A percentile compares a stretch with the other conserved stretches of the same genome.
phyloP scores from a whole-genome alignment of 306 rosid genomes.

The Sesbania bispinosa region DNA sequence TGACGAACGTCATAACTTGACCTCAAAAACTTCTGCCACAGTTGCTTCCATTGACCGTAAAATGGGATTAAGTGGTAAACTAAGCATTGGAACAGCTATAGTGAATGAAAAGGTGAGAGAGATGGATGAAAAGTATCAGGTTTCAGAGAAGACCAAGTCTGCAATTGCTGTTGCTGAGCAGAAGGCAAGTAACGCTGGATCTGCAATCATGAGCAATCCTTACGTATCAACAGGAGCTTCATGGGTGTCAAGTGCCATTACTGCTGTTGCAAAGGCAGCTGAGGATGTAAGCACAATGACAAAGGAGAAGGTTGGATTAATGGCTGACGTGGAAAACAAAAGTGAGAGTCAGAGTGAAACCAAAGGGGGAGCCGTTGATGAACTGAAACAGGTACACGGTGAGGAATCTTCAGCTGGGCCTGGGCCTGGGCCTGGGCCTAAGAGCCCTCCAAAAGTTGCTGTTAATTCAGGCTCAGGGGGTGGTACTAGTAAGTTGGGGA shows the following conservation, averaged over 20 bases:
- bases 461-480: constrained; percentile 43
- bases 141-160: constrained; percentile 54
- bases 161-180: constrained; percentile 63
- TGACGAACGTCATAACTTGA: constrained; percentile 58
- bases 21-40: constrained; percentile 60
- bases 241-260: constrained; percentile 56
- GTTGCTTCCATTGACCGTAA: constrained; percentile 57
- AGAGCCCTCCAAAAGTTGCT: constrained; percentile 32
- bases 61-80: constrained; percentile 56
- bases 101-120: constrained; percentile 64
- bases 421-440: not conserved
- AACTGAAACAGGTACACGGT: constrained; percentile 40
- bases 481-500: constrained; percentile 25
- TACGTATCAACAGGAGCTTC: constrained; percentile 55
- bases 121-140: constrained; percentile 56
- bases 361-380: constrained; percentile 29
- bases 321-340: constrained; percentile 65
- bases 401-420: constrained; percentile 36
- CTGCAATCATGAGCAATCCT: constrained; percentile 63
- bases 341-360: constrained; percentile 43
- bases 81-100: constrained; percentile 52
- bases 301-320: constrained; percentile 63
- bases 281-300: constrained; percentile 60
- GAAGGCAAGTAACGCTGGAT: constrained; percentile 59
- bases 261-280: constrained; percentile 59